phyloP scores from a whole-genome alignment of 192 early-diverging fungal genomes.

The Umbelopsis ramanniana region DNA sequence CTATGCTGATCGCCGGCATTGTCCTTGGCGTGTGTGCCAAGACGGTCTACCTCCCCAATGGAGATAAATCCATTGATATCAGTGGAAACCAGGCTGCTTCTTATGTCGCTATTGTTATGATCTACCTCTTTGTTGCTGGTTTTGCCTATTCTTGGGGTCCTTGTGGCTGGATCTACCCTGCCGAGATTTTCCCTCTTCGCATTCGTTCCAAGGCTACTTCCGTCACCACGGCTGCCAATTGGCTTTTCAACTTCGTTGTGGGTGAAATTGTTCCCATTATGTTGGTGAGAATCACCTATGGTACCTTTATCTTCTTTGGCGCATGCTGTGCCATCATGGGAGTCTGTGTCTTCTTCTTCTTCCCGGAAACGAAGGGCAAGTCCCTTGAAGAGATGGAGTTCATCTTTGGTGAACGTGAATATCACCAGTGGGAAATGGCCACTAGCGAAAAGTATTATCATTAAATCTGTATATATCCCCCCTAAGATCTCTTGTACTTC shows the following conservation, averaged over 20 bases:
- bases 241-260: slow-evolving; percentile 83
- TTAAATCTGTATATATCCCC: neutral
- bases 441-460: neutral
- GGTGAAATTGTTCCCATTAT: slow-evolving; percentile 74
- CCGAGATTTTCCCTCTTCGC: slow-evolving; percentile 90
- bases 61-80: slow-evolving; percentile 30
- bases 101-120: slow-evolving; percentile 53
- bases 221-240: slow-evolving; percentile 84
- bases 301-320: slow-evolving; percentile 76
- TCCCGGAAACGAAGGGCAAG: slow-evolving; percentile 83
- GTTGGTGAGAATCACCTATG: slow-evolving; percentile 65
- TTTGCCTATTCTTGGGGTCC: slow-evolving; percentile 93
- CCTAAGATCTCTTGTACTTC: neutral
- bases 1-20: slow-evolving; percentile 35
- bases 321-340: slow-evolving; percentile 58
- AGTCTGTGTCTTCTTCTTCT: slow-evolving; percentile 67
- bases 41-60: slow-evolving; percentile 32
- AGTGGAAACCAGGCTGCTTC: slow-evolving; percentile 26
- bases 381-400: slow-evolving; percentile 90
- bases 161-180: slow-evolving; percentile 87
- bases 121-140: slow-evolving; percentile 58
- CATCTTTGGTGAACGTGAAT: slow-evolving; percentile 54
- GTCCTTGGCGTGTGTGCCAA: slow-evolving; percentile 47
- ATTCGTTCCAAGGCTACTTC: slow-evolving; percentile 86
- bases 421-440: slow-evolving; percentile 4